Base-by-base conservation (phyloP, 1,139 yeast species). In the Magnusiomyces ingens region DNA sequence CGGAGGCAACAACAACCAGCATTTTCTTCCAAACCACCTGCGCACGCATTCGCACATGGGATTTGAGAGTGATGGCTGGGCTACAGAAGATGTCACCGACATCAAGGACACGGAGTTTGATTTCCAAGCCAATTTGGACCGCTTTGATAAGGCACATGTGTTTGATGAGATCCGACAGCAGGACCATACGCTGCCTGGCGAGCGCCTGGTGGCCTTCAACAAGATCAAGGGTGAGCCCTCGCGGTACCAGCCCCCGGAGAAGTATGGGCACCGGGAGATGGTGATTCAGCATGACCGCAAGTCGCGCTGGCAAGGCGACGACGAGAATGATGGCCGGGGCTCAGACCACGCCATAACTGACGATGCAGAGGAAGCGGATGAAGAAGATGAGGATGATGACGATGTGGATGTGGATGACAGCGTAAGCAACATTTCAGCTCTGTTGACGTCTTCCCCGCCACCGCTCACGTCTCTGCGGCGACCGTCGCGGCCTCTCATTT, bases 71-170 rank as follows among this genome's bases (percentile, higher is more conserved):
- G 71, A 71, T 15, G 78, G 76, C 48, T 82, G 85, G 86, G 78
- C 76, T 49, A 77, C 75, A 35, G 81, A 78, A 57, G 78, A 75
- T 51, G 76, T 81, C 58, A 69, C 79, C 42, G 81, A 76, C 21
- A 60, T 65, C 49, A 60, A 62, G 41, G 62, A 63, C 53, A 60
- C 64, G 6, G 97, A 90, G 59, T 91, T 91, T 70, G 97, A 91
- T 67, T 91, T 91, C 68, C 88, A 81, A 56, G 85, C 90, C 11
- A 88, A 86, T 64, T 75, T 90, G 60, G 84, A 85, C 32, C 80
- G 84, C 75, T 91, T 91, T 65, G 95, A 91, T 68, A 91, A 91
- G 67, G 75, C 78, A 57, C 75, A 84, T 6, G 93, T 90, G 5
- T 86, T 91, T 67, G 86, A 85, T 54, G 89, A 87, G 64, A 79